Conservation (phyloP, 1,139 yeast genomes). For the Yamadazyma spencermartinsiae region DNA sequence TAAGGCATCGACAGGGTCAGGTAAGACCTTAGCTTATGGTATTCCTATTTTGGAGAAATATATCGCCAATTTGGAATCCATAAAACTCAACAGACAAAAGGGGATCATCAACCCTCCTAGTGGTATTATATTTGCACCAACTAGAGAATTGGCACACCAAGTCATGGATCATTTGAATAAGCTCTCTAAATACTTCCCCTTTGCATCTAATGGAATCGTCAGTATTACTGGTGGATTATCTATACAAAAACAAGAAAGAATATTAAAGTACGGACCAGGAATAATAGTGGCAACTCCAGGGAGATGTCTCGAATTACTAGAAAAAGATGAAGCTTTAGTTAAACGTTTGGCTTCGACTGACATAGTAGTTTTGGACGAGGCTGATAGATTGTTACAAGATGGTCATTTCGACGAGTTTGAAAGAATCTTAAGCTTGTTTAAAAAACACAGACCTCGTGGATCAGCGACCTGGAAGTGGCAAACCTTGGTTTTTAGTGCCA, state of each 20-base stretch:
- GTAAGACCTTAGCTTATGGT: conserved; percentile 95
- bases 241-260: conserved; percentile 86
- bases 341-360: conserved; percentile 63
- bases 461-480: conserved; percentile 65
- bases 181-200: conserved; percentile 61
- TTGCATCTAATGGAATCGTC: conserved; percentile 59
- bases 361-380: conserved; percentile 86
- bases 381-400: conserved; percentile 93
- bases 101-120: conserved; percentile 48
- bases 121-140: conserved; percentile 88
- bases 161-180: conserved; percentile 76
- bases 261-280: conserved; percentile 72
- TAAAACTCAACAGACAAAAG: conserved; percentile 24
- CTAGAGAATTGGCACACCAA: conserved; percentile 95
- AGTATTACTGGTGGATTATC: conserved; percentile 93
- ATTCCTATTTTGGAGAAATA: conserved; percentile 84
- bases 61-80: conserved; percentile 26
- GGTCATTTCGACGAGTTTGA: conserved; percentile 96
- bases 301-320: conserved; percentile 78
- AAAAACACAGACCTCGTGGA: conserved; percentile 34
- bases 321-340: conserved; percentile 56
- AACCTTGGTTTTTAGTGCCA: conserved; percentile 90
- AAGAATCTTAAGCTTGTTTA: conserved; percentile 67
- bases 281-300: conserved; percentile 96
- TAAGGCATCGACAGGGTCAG: conserved; percentile 97